Percentiles rank a stretch among this genome's conserved stretches.
These are phyloP conservation scores for Wickerhamomyces xylosicus DNA, from an alignment of 805 yeast species.

Conservation along the genomic window DNA sequence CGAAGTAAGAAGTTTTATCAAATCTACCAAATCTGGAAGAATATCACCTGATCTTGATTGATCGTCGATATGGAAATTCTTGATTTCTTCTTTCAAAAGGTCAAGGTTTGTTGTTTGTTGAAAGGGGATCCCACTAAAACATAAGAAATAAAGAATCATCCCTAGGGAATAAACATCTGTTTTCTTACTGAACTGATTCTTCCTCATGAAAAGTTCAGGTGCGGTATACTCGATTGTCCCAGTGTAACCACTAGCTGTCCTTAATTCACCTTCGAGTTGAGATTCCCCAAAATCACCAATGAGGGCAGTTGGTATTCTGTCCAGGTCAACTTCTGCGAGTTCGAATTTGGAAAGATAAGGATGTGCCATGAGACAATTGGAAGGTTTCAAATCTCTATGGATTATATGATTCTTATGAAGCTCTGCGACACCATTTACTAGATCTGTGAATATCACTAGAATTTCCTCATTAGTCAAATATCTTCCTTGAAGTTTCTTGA, in stretches of 20 bases:
- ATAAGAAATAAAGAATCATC: slow-evolving; percentile 65
- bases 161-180: slow-evolving; percentile 83
- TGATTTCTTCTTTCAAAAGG: slow-evolving; percentile 25
- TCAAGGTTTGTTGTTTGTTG: slow-evolving; percentile 15
- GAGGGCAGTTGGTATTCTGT: slow-evolving; percentile 50
- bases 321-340: slow-evolving; percentile 6
- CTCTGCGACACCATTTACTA: slow-evolving; percentile 59
- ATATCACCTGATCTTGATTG: too few species aligned
- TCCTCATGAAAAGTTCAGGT: slow-evolving; percentile 41
- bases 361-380: slow-evolving; percentile 57
- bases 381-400: slow-evolving; percentile 87
- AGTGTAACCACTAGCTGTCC: slow-evolving; percentile 71
- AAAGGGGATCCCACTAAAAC: slow-evolving; percentile 67
- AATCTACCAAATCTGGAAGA: slow-evolving; percentile 21
- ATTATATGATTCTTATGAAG: slow-evolving; percentile 66
- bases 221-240: slow-evolving; percentile 87
- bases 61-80: slow-evolving; percentile 8
- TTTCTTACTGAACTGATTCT: slow-evolving; percentile 47
- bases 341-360: slow-evolving; percentile 12
- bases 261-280: slow-evolving; percentile 53
- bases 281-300: slow-evolving; percentile 92
- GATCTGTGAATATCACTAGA: slow-evolving; percentile 56
- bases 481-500: slow-evolving; percentile 20
- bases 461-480: slow-evolving; percentile 48
- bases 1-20: slow-evolving; percentile 30